Base-by-base conservation (phyloP, 345 rosid genomes). In the Raphanus raphanistrum region DNA sequence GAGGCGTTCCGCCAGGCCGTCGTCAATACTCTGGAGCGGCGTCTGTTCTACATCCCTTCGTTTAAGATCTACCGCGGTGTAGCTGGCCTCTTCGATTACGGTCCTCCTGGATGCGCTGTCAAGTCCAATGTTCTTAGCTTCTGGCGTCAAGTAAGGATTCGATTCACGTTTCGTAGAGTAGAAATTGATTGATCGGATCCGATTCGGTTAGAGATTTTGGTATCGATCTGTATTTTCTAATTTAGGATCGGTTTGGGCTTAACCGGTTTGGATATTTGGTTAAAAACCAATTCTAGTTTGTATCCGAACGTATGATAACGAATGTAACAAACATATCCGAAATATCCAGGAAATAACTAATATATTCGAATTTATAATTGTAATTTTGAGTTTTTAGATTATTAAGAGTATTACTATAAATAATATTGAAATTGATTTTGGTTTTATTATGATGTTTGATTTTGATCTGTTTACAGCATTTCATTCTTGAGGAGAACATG, bases 51-150 rank as follows among this genome's bases (percentile, higher is more conserved):
- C 72, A 89, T 87, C 1, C 95, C 97, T 0, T 92, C 97, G 1
- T 94, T 92, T 76, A 88, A 90, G 87, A 94, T 94, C 72, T 94
- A 94, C 74, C 70, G 97, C 8, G 97, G 97, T 4, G 97, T 94
- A 2, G 97, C 98, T 9, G 98, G 98, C 3, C 90, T 94, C 54
- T 94, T 87, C 61, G 98, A 94, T 82, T 92, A 87, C 28, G 97
- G 97, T 1, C 97, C 97, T 16, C 97, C 98, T 26, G 98, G 98
- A 2, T 90, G 95, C 78, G 86, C 95, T 4, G 89, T 94, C 63
- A 92, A 94, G 84, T 82, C 92, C 27, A 94, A 92, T 66, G 92
- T 94, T 36, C 91, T 94, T 32, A 84, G 89, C 63, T 90, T 89
- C 76, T 94, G 97, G 98, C 98, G 97, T 68, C 98, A 94, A 89